Base-by-base conservation (phyloP, 2,329 filamentous ascomycete genomes). In the Hymenoscyphus occultus region DNA sequence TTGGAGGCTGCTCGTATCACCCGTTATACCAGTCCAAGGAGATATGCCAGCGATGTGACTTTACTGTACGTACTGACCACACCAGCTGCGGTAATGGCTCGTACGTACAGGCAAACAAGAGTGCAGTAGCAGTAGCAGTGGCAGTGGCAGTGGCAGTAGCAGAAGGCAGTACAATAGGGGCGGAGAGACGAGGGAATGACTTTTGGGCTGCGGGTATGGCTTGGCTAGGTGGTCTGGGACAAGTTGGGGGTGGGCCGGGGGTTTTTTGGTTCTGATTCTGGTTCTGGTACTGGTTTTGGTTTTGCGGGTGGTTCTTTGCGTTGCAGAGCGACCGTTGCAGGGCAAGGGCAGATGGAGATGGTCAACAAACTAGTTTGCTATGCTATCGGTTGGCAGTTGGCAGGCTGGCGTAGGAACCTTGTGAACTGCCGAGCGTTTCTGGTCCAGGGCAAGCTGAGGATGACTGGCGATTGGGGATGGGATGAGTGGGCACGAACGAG, bases 331-430 rank as follows among this genome's bases (percentile, higher is more conserved):
- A 45, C n/a, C 9, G 45, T 51, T 51, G n/a, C 45, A 51, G 22
- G 45, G n/a, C 45, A 51, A 51, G 45, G 45, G 45, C 45, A 51
- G 45, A 51, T 22, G 45, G 45, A 28, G 45, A 51, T 22, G 45
- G 45, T 51, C 45, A 28, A 51, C 45, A 22, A 19, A 35, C 35
- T 35, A 10, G 35, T 35, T 35, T 35, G 35, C 35, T 35, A 28
- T 28, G 28, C 28, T 28, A 28, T 28, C 28, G 28, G 28, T 28
- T 28, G 28, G 28, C 28, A 28, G 19, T 28, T 51, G 45, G 45
- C n/a, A 48, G 45, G n/a, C 19, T 45, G 40, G 40, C 19, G 45
- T 28, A 51, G 45, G 28, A 28, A 51, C 45, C 22, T 51, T 28
- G 45, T 51, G 45, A 51, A n/a, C 40, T 45, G 40, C 40, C 40